These are phyloP conservation scores for Beauveria sp. DNA, from an alignment of 2,329 filamentous ascomycete species.

Conservation along the genomic window DNA sequence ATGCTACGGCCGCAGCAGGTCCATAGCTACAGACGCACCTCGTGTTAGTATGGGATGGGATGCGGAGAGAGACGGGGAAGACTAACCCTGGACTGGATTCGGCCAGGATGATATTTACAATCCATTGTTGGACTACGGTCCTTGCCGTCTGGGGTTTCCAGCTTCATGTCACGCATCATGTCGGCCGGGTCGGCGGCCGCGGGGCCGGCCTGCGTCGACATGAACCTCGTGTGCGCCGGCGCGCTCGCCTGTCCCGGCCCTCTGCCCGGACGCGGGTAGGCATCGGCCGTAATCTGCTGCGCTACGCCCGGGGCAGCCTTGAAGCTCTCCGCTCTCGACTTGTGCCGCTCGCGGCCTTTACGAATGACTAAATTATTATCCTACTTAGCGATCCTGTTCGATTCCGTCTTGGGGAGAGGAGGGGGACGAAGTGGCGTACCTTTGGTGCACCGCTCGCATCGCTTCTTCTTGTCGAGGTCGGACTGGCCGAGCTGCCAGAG, in stretches of 20 bases:
- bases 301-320: not conserved
- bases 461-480: constrained; percentile 25
- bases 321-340: not conserved
- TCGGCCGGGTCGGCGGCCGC: not conserved
- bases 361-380: not conserved
- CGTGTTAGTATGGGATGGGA: not conserved
- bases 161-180: not conserved
- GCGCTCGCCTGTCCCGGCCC: not conserved
- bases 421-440: constrained; percentile 12
- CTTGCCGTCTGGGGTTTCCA: not conserved
- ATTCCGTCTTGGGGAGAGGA: no score
- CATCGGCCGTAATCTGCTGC: not conserved
- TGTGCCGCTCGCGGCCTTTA: constrained; percentile 11
- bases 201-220: not conserved
- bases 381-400: not conserved
- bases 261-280: not conserved
- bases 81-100: constrained; percentile 20
- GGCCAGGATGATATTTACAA: constrained; percentile 24
- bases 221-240: not conserved
- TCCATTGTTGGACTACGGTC: constrained; percentile 11
- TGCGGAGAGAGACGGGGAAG: not conserved
- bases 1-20: constrained; percentile 23
- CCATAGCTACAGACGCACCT: constrained; percentile 16
- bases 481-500: constrained; percentile 17
- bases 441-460: constrained; percentile 22